These are phyloP conservation scores for Pterula multifida DNA, from an alignment of 1,284 basidiomycete genomes.

Conservation along the genomic window DNA sequence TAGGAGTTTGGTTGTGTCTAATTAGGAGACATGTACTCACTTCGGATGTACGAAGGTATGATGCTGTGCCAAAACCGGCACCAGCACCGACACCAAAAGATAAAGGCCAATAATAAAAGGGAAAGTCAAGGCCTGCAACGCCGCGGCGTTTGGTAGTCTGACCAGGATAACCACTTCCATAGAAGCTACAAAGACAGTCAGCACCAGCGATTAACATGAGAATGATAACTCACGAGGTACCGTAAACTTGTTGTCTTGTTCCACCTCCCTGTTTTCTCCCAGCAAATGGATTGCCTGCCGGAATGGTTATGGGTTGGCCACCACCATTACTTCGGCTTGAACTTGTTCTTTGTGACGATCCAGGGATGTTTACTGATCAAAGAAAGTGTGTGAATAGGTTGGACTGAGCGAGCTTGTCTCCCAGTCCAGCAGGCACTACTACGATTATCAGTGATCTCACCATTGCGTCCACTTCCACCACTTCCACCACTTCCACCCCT, in stretches of 20 bases:
- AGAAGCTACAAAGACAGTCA: conserved; percentile 16
- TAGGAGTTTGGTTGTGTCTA: too few species aligned
- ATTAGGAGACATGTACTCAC: conserved; percentile 13
- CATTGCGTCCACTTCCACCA: conserved; percentile 11
- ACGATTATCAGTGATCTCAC: conserved; percentile 9
- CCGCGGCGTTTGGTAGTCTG: conserved; percentile 13
- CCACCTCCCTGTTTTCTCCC: conserved; percentile 31
- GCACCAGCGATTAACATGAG: neutral
- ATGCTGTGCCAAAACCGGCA: conserved; percentile 19
- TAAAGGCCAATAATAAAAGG: conserved; percentile 44
- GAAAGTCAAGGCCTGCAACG: conserved; percentile 23
- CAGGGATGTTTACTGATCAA: conserved; percentile 16
- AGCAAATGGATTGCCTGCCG: conserved; percentile 27
- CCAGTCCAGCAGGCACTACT: neutral
- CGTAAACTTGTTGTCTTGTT: conserved; percentile 24
- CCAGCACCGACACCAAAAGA: conserved; percentile 41
- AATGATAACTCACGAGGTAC: conserved; percentile 22
- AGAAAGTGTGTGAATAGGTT: conserved; percentile 14
- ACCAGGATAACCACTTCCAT: conserved; percentile 32
- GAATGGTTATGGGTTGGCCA: conserved; percentile 21
- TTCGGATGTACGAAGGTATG: conserved; percentile 32
- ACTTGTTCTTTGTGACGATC: conserved; percentile 15
- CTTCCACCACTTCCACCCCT: conserved; percentile 4
- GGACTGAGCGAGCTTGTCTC: neutral
- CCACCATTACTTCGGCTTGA: conserved; percentile 27